Evolutionary conservation across 2,329 filamentous ascomycete species (phyloP), one percentile per base, ranked within the genome.

Genomic region (Alternaria novae-zelandiae): DNA sequence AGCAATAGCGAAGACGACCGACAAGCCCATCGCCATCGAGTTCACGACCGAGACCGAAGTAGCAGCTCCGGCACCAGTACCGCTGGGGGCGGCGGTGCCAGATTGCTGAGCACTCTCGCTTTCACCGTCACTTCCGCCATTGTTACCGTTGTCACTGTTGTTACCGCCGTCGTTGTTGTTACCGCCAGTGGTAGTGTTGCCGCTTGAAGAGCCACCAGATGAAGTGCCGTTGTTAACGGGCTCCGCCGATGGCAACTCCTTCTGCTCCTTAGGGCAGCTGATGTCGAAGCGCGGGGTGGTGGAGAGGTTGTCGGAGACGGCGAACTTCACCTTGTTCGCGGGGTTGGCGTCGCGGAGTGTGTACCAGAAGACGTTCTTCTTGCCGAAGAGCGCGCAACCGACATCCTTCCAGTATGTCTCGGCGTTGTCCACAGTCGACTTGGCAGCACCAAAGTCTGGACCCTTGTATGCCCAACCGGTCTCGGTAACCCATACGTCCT

Each of bases 321-420:
- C 85, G 56, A 88, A 88, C 82, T 87, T 86, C 80, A 85, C 82
- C 74, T 82, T 73, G 83, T 88, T 87, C 76, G 83, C 86, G 54
- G 86, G 84, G 83, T 88, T 88, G 54, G 74, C 71, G 55, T 79
- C 77, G 9, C 71, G 71, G 6, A 79, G 70, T 7, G 72, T 75
- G 67, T 79, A 80, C 76, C 76, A 80, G 67, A 74, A 80, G 36
- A 74, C 71, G 65, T 79, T 75, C 61, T 58, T 67, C 67, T 71
- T 71, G 58, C 73, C 73, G 51, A 79, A 79, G 11, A 77, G 59
- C 26, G 73, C 61, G 67, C 77, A 79, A 9, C 74, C 77, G n/a
- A 79, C 69, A 9, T 72, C 66, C 54, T 74, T 69, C 76, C 76
- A 79, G 70, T 75, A 79, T 47, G 61, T 63, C 53, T 70, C 66